Percentiles rank a stretch among this genome's conserved stretches.
These are phyloP conservation scores for Tetraselmis chui DNA, from an alignment of 139 green algal species.

Conservation along the genomic window DNA sequence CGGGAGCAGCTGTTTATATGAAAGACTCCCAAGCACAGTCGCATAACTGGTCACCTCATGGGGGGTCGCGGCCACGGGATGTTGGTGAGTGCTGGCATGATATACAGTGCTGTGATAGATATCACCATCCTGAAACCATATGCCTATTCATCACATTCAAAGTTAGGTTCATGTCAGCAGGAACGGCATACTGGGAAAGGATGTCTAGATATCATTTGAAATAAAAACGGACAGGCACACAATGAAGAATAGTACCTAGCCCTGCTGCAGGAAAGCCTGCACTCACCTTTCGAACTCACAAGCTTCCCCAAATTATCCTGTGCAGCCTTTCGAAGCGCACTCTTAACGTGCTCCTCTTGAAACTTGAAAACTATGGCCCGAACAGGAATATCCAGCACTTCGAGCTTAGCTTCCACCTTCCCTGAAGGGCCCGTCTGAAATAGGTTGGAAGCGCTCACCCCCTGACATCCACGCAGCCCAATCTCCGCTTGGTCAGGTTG, in stretches of 20 bases:
- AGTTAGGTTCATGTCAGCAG: background rate
- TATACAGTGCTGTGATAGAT: conserved; percentile 58
- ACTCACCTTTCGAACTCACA: background rate
- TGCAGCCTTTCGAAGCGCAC: background rate
- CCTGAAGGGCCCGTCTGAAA: background rate
- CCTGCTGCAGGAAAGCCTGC: too few species aligned
- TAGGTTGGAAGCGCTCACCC: background rate
- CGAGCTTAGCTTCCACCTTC: background rate
- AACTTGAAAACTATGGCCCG: background rate
- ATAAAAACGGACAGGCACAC: too few species aligned
- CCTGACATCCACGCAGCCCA: background rate
- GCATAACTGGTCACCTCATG: conserved; percentile 14
- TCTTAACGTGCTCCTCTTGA: background rate
- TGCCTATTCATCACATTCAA: background rate
- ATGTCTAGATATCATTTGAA: too few species aligned
- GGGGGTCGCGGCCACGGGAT: conserved; percentile 32
- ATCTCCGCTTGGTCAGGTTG: background rate
- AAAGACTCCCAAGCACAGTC: background rate
- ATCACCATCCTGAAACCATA: conserved; percentile 53
- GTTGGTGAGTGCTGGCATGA: conserved; percentile 59
- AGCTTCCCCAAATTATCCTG: background rate
- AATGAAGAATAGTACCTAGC: too few species aligned
- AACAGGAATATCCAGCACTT: background rate
- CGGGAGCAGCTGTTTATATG: too few species aligned
- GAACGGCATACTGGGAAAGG: background rate